phyloP scores from a whole-genome alignment of 257 asterid genomes.

The Solanum pimpinellifolium region DNA sequence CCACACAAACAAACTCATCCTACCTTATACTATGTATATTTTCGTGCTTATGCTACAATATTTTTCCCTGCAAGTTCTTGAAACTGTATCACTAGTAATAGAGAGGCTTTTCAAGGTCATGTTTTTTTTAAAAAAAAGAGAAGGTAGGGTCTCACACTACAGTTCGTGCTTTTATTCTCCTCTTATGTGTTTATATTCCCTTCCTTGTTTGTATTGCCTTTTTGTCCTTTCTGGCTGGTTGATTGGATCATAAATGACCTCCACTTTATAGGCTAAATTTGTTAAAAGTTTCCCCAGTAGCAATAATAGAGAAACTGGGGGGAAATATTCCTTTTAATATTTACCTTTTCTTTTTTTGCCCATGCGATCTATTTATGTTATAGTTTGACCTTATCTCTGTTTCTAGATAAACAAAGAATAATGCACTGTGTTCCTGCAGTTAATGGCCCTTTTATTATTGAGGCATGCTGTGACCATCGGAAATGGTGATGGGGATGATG shows the following conservation, averaged over 20 bases:
- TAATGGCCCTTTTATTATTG: slow-evolving; percentile 40
- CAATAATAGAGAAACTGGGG: not conserved
- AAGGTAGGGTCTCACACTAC: not conserved
- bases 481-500: slow-evolving; percentile 30
- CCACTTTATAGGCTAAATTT: not conserved
- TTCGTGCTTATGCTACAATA: not conserved
- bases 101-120: not conserved
- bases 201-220: not conserved
- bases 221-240: not conserved
- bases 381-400: not conserved
- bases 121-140: not conserved
- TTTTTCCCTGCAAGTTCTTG: not conserved
- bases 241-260: not conserved
- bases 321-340: not conserved
- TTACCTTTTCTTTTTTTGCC: not conserved
- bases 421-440: slow-evolving; percentile 6
- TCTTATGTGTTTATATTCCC: not conserved
- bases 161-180: not conserved
- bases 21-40: not conserved
- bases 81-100: not conserved
- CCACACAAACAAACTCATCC: not conserved
- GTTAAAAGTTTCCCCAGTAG: not conserved
- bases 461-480: slow-evolving; percentile 38
- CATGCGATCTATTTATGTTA: not conserved
- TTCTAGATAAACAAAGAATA: not conserved